Conservation (phyloP, 108 stramenopile species). For the Nitzschia sp. region DNA sequence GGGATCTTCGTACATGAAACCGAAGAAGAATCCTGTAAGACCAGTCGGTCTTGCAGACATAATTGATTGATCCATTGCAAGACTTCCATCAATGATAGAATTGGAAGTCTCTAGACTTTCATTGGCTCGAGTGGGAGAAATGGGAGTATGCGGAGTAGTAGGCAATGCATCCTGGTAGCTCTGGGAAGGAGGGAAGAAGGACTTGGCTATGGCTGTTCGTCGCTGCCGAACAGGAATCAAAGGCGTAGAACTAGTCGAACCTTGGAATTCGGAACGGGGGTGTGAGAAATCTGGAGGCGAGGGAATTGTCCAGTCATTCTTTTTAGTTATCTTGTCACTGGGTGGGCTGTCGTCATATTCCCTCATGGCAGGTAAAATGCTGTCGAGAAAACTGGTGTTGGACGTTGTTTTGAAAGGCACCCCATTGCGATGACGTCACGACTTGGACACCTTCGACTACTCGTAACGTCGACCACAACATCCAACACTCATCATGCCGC, state of each 20-base stretch:
- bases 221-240: slow-evolving; percentile 16
- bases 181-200: not conserved
- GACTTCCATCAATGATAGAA: no score
- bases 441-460: no score
- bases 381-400: no score
- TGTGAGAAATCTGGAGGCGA: not conserved
- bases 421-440: no score
- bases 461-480: no score
- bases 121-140: not conserved
- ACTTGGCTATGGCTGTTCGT: no score
- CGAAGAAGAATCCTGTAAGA: slow-evolving; percentile 40
- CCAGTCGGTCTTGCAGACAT: slow-evolving; percentile 13
- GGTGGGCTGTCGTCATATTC: no score
- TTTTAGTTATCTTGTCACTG: no score
- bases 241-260: slow-evolving; percentile 1
- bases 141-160: no score
- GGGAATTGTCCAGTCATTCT: not conserved
- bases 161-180: not conserved
- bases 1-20: slow-evolving; percentile 57
- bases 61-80: no score
- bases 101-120: not conserved
- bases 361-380: no score
- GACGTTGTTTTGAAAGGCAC: no score
- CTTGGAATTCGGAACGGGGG: not conserved
- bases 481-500: not conserved